Base-by-base conservation (phyloP, 495 filamentous ascomycete genomes). In the Cercophora samala region DNA sequence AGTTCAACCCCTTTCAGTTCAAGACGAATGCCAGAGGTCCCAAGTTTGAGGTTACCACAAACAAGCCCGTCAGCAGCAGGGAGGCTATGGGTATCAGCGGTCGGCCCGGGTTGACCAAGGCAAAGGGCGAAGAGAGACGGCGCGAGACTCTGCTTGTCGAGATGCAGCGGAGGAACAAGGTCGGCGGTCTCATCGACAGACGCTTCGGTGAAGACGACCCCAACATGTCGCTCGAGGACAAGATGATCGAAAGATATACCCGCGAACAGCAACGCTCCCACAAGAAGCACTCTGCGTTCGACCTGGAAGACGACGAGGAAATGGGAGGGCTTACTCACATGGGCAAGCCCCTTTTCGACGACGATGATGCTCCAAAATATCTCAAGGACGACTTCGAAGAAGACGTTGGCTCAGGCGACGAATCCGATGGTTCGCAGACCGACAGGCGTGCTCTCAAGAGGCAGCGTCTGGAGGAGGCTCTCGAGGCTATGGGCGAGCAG, bases 1-100 rank as follows among this genome's bases (percentile, higher is more conserved):
- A 92, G 69, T 97, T 97, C 86, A 98, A 97, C 78, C 95, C 95
- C 3, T 99, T 98, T 76, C 95, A 99, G 76, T 85, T 96, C 75
- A 93, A 95, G 77, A 84, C 85, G 13, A 84, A 87, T 24, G 79
- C 85, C 0, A 81, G 86, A 29, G 86, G 87, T 1, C 84, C 82
- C 69, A 97, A 97, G 73, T 93, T 94, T 69, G 88, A 92, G 52
- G 83, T 88, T 51, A 85, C 86, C 2, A 92, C 85, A 18, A 90
- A 84, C 66, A 81, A 79, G 19, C 81, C 85, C 6, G 80, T 82
- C 69, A 77, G 75, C 29, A 81, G 75, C 60, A 83, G 81, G 58
- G 77, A 78, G 22, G 70, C 80, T 58, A 89, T 84, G 74, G 84
- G 80, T 37, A 83, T 85, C 63, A 73, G 86, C 32, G 87, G 86